phyloP scores from a whole-genome alignment of 2,329 filamentous ascomycete species.

The Tolypocladium paradoxum region DNA sequence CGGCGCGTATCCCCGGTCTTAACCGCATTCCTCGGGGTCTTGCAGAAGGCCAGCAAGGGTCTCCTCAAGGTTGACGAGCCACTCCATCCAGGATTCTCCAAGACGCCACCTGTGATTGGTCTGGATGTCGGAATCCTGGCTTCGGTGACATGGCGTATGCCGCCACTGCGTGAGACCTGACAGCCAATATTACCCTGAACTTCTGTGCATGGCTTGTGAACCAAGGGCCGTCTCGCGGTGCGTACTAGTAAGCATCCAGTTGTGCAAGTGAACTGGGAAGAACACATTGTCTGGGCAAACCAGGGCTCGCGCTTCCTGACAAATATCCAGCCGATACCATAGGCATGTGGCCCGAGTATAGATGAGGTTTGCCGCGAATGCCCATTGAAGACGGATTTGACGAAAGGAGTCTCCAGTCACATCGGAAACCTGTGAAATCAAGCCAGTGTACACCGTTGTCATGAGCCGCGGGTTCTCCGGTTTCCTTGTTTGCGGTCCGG shows the following conservation, averaged over 20 bases:
- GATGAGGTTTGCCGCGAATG: background rate
- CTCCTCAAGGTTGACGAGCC: background rate
- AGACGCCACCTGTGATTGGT: background rate
- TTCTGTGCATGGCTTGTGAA: background rate
- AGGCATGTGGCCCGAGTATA: background rate
- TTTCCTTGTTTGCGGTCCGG: too few species aligned
- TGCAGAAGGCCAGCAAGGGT: background rate
- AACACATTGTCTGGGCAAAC: background rate
- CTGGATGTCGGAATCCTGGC: background rate
- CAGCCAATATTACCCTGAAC: background rate
- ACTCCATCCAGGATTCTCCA: background rate
- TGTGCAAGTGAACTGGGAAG: background rate
- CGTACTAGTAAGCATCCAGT: background rate
- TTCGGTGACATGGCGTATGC: background rate
- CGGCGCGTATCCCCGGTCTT: background rate
- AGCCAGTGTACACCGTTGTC: background rate
- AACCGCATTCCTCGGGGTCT: background rate
- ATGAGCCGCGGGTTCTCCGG: background rate
- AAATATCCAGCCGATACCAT: background rate
- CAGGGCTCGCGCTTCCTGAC: background rate
- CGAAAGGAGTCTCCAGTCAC: too few species aligned
- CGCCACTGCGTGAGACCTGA: background rate
- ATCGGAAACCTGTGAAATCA: background rate
- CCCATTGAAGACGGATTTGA: background rate
- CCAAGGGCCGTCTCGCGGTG: background rate